Conservation (phyloP, 768 basidiomycete genomes). For the Mycena rebaudengoi region DNA sequence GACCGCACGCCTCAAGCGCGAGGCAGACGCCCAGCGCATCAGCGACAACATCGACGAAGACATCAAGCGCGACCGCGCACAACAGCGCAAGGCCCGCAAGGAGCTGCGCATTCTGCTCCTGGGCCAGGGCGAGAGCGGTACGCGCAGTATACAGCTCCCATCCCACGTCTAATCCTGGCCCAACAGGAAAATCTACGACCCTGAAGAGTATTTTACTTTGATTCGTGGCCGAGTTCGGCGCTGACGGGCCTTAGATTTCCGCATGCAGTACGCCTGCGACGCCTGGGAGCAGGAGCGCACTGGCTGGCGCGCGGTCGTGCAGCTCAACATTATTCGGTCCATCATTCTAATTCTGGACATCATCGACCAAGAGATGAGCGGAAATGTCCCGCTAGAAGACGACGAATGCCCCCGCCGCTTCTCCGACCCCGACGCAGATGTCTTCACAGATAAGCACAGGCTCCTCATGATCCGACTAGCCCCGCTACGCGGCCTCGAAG, state of each 20-base stretch:
- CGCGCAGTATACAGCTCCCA: too few species aligned
- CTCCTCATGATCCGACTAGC: conserved; percentile 67
- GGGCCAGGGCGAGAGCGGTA: conserved; percentile 75
- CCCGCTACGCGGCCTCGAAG: conserved; percentile 68
- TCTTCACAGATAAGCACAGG: conserved; percentile 60
- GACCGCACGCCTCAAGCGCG: conserved; percentile 54
- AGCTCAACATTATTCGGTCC: conserved; percentile 81
- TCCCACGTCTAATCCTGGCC: conserved; percentile 11
- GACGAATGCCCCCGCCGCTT: conserved; percentile 39
- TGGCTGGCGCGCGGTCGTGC: conserved; percentile 81
- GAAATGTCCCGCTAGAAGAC: conserved; percentile 43
- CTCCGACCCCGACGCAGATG: conserved; percentile 26
- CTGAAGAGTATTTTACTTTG: conserved; percentile 54
- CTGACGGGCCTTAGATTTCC: conserved; percentile 61
- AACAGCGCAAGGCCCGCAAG: conserved; percentile 53
- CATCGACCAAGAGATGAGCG: conserved; percentile 62
- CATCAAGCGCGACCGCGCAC: conserved; percentile 56
- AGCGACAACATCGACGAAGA: conserved; percentile 70
- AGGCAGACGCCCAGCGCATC: conserved; percentile 55
- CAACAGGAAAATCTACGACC: conserved; percentile 72
- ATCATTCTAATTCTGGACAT: conserved; percentile 72
- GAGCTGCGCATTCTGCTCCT: conserved; percentile 66
- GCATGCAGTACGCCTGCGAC: conserved; percentile 68
- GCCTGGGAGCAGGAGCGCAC: conserved; percentile 75
- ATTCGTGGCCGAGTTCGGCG: neutral